phyloP scores from a whole-genome alignment of 2,329 filamentous ascomycete species.

The Aureobasidium pullulans region DNA sequence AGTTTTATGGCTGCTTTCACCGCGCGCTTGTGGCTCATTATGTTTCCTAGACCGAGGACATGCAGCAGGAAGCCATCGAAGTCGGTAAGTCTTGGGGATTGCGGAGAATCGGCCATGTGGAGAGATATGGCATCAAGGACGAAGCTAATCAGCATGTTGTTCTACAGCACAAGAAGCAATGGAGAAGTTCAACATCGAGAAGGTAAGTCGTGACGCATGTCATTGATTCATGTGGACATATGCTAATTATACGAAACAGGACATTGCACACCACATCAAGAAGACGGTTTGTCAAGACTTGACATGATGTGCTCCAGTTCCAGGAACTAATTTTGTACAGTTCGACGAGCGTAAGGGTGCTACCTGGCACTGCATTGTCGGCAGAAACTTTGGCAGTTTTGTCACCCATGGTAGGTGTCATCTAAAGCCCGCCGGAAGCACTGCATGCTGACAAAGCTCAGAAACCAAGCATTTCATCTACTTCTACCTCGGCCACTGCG shows the following conservation, averaged over 20 bases:
- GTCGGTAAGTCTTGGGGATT: constrained; percentile 59
- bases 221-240: neutral
- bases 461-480: constrained; percentile 99
- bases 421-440: neutral
- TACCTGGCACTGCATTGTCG: constrained; percentile 99
- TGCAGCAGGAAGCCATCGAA: constrained; percentile 93
- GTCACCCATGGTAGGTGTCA: constrained; percentile 77
- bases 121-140: neutral
- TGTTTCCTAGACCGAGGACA: constrained; percentile 71
- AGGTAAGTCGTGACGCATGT: constrained; percentile 39
- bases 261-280: constrained; percentile 95
- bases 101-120: neutral
- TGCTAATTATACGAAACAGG: constrained; percentile 44
- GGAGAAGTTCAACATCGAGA: constrained; percentile 65
- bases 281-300: constrained; percentile 56
- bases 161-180: constrained; percentile 61
- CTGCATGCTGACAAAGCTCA: constrained; percentile 35
- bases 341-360: constrained; percentile 96
- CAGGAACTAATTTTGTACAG: constrained; percentile 40
- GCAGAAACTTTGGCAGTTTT: constrained; percentile 97
- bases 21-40: neutral
- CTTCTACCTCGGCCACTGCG: constrained; percentile 98
- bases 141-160: neutral
- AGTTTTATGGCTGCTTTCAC: neutral
- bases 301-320: neutral